Percentiles rank a stretch among this genome's conserved stretches.
These are phyloP conservation scores for Moricandia arvensis DNA, from an alignment of 345 rosid species.

Conservation along the genomic window DNA sequence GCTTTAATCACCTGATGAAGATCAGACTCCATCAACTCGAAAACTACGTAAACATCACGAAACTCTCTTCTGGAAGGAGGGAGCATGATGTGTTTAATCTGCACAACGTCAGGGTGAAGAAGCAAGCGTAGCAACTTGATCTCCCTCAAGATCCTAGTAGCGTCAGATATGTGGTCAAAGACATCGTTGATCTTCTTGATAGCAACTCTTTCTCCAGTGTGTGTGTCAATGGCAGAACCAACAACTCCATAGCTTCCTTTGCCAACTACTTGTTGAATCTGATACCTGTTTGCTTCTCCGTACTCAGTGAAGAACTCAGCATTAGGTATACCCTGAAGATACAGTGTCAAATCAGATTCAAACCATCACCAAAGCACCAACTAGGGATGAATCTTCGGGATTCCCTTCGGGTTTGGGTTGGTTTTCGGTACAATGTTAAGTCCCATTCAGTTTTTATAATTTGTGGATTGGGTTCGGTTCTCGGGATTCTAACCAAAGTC, in stretches of 20 bases:
- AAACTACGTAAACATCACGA: constrained; percentile 85
- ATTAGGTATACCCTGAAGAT: constrained; percentile 53
- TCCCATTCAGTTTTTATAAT: too few relatives aligned
- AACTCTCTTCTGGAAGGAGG: constrained; percentile 95
- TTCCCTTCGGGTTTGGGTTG: too few relatives aligned
- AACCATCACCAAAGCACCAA: background rate
- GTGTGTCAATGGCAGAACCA: constrained; percentile 79
- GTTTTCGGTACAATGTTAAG: background rate
- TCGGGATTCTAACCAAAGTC: too few relatives aligned
- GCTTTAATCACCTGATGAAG: constrained; percentile 96
- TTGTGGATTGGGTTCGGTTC: too few relatives aligned
- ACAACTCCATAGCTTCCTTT: constrained; percentile 98
- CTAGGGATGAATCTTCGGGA: too few relatives aligned
- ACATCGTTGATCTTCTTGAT: constrained; percentile 94
- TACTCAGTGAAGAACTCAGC: constrained; percentile 92
- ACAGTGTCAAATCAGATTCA: background rate
- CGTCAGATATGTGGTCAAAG: constrained; percentile 94
- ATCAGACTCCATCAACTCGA: constrained; percentile 97
- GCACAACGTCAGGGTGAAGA: constrained; percentile 87
- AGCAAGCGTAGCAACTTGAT: constrained; percentile 89
- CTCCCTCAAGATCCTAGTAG: constrained; percentile 90
- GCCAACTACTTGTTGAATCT: constrained; percentile 87
- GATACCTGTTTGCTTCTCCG: constrained; percentile 88
- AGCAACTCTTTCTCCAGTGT: constrained; percentile 86
- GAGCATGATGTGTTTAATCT: constrained; percentile 93